Percentiles rank a stretch among this genome's conserved stretches.
These are phyloP conservation scores for Paragyromitra xinjiangensis DNA, from an alignment of 495 filamentous ascomycete genomes.

Conservation along the genomic window DNA sequence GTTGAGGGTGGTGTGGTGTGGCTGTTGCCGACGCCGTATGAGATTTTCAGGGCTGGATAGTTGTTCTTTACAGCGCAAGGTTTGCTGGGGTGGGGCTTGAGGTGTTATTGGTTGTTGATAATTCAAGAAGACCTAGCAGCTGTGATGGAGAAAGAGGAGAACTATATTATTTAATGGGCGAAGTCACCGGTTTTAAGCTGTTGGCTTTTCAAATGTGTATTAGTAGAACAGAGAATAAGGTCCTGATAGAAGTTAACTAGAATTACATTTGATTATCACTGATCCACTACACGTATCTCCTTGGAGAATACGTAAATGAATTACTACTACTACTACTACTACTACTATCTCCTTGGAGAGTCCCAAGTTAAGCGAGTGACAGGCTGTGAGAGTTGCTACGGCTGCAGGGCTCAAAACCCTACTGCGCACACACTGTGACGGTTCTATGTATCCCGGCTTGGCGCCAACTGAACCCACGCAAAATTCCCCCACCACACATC, in stretches of 20 bases:
- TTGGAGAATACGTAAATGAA: no score
- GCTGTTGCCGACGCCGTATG: slow-evolving; percentile 5
- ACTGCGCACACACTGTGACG: slow-evolving; percentile 34
- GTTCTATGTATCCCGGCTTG: slow-evolving; percentile 24
- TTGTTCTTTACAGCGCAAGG: background rate
- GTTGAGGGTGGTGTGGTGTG: slow-evolving; percentile 2
- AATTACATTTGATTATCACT: no score
- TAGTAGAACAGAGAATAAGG: no score
- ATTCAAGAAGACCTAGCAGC: background rate
- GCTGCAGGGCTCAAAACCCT: slow-evolving; percentile 43
- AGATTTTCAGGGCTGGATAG: background rate
- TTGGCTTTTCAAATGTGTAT: no score
- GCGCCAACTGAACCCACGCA: slow-evolving; percentile 26
- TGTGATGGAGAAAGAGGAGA: background rate
- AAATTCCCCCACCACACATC: slow-evolving; percentile 44
- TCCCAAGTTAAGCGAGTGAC: slow-evolving; percentile 21
- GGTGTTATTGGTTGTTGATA: background rate
- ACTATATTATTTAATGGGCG: background rate
- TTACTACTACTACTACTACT: no score
- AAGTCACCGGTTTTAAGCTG: no score
- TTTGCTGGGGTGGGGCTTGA: background rate
- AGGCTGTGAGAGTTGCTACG: background rate
- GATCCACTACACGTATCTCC: background rate
- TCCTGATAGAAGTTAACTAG: no score
- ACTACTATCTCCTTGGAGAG: background rate